phyloP scores from a whole-genome alignment of 164 flowering plant species.

The Dillenia turbinata region DNA sequence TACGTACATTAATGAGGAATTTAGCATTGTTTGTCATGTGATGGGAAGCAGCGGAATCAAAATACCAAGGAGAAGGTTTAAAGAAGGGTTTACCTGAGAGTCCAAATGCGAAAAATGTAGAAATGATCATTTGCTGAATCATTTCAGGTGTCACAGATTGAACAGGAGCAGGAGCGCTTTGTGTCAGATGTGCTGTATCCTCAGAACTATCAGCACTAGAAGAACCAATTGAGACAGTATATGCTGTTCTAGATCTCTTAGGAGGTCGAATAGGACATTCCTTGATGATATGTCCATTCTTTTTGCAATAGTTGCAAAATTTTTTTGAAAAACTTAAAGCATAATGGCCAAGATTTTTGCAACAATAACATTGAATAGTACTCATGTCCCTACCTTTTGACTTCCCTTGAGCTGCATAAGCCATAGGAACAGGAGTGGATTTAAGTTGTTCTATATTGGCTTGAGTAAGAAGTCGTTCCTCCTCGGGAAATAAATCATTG shows the following conservation, averaged over 20 bases:
- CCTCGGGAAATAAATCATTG: neutral
- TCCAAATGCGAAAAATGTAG: conserved; percentile 4
- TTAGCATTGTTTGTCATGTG: neutral
- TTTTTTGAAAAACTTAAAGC: neutral
- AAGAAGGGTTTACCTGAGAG: conserved; percentile 5
- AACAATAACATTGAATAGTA: neutral
- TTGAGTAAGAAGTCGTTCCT: neutral
- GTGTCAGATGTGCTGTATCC: neutral
- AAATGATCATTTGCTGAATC: conserved; percentile 9
- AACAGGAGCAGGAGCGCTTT: neutral
- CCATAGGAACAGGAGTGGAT: neutral
- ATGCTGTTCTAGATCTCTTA: neutral
- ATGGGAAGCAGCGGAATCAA: conserved; percentile 10
- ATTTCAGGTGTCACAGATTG: neutral
- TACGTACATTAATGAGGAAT: neutral
- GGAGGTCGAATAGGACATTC: neutral
- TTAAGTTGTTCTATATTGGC: neutral
- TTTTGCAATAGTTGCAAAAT: conserved; percentile 3
- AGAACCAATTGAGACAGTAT: neutral
- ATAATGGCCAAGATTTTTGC: neutral
- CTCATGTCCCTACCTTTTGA: neutral
- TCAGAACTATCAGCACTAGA: neutral
- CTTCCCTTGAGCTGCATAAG: neutral
- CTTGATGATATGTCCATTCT: conserved; percentile 1
- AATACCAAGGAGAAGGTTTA: conserved; percentile 4